A percentile compares a stretch with the other conserved stretches of the same genome.
phyloP scores from a whole-genome alignment of 495 filamentous ascomycete genomes.

The Xylaria sp. region DNA sequence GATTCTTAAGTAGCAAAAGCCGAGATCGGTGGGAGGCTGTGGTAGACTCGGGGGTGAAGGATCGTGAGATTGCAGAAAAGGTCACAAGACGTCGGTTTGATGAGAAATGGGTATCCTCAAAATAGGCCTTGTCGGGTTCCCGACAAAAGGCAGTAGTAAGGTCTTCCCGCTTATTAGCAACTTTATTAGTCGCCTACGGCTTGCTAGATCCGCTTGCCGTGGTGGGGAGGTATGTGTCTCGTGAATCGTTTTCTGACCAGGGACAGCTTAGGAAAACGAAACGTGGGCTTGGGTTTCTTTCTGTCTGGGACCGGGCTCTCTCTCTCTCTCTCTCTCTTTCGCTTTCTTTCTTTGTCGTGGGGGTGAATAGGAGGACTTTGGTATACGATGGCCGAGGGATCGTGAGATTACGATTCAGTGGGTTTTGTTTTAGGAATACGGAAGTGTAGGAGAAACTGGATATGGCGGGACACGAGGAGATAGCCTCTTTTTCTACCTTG shows the following conservation, averaged over 20 bases:
- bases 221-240: slow-evolving; percentile 25
- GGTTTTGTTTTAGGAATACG: not conserved
- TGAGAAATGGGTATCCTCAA: slow-evolving; percentile 29
- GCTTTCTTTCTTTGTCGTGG: not conserved
- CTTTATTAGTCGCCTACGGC: slow-evolving; percentile 26
- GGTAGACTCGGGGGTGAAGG: slow-evolving; percentile 14
- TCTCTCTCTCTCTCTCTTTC: not conserved
- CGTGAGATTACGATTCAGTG: slow-evolving; percentile 24
- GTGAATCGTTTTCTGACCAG: slow-evolving; percentile 29
- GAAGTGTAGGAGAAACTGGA: not conserved
- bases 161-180: slow-evolving; percentile 24
- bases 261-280: slow-evolving; percentile 24
- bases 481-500: slow-evolving; percentile 13
- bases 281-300: slow-evolving; percentile 8
- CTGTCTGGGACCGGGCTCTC: not conserved
- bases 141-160: slow-evolving; percentile 10
- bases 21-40: slow-evolving; percentile 30
- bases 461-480: not conserved
- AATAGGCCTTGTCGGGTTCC: slow-evolving; percentile 24
- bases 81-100: slow-evolving; percentile 26
- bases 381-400: slow-evolving; percentile 5
- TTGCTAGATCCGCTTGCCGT: slow-evolving; percentile 31
- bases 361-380: slow-evolving; percentile 14
- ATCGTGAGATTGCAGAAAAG: slow-evolving; percentile 26
- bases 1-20: slow-evolving; percentile 26